Conservation (phyloP, 805 yeast genomes). For the Candida caryicola region DNA sequence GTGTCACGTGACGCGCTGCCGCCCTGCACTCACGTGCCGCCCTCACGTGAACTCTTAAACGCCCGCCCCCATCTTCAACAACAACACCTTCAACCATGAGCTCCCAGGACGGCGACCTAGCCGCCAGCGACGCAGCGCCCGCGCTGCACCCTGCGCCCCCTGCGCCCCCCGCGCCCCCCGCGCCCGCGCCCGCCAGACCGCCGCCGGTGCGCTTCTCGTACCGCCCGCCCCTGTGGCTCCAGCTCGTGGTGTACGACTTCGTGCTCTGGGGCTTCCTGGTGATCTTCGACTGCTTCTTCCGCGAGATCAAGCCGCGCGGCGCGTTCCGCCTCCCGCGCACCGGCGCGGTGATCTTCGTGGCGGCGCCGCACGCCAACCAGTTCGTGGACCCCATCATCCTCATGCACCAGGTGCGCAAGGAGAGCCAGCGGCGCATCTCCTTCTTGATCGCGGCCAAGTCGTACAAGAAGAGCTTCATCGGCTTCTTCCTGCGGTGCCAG, state of each 20-base stretch:
- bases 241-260: constrained; percentile 32
- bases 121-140: background rate
- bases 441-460: constrained; percentile 86
- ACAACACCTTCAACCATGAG: no score
- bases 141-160: background rate
- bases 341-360: constrained; percentile 90
- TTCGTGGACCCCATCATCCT: constrained; percentile 80
- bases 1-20: no score
- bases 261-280: constrained; percentile 37
- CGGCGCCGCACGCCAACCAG: constrained; percentile 97
- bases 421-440: constrained; percentile 65
- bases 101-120: no score
- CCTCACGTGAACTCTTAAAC: no score
- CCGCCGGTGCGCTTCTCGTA: no score
- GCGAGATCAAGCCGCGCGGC: constrained; percentile 88
- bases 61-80: no score
- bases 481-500: constrained; percentile 70
- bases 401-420: constrained; percentile 73
- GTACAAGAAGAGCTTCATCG: constrained; percentile 62
- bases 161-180: no score
- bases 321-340: constrained; percentile 65
- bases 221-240: constrained; percentile 20
- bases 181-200: no score
- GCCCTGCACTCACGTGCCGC: no score
- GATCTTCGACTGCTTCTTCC: constrained; percentile 63